A percentile compares a stretch with the other conserved stretches of the same genome.
These are phyloP conservation scores for Zygosaccharomyces sapae DNA, from an alignment of 1,139 yeast species.

Conservation along the genomic window DNA sequence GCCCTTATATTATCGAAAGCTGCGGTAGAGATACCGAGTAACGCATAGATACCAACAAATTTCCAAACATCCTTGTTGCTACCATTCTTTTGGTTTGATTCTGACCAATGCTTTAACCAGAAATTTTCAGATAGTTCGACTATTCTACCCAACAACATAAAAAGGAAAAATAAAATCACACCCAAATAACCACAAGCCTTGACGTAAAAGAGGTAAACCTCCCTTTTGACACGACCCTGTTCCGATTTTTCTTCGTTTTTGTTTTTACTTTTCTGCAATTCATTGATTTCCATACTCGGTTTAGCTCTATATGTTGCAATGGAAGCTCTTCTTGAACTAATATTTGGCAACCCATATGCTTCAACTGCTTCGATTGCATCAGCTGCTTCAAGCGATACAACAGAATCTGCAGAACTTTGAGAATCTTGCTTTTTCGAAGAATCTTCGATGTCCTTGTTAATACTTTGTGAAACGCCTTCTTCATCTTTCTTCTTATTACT, in stretches of 20 bases:
- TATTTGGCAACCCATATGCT: slow-evolving; percentile 12
- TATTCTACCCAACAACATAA: slow-evolving; percentile 44
- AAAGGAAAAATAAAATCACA: slow-evolving; percentile 44
- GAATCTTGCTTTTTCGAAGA: background rate
- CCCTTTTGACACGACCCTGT: slow-evolving; percentile 62
- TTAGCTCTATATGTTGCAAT: slow-evolving; percentile 46
- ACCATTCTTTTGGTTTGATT: slow-evolving; percentile 45
- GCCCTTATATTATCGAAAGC: slow-evolving; percentile 49
- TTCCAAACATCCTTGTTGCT: slow-evolving; percentile 44
- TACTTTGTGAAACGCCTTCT: slow-evolving; percentile 5
- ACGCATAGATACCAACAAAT: slow-evolving; percentile 58
- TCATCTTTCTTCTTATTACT: background rate
- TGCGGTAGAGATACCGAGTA: slow-evolving; percentile 53
- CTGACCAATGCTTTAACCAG: slow-evolving; percentile 63
- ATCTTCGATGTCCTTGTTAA: background rate
- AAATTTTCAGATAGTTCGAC: slow-evolving; percentile 49
- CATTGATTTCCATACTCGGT: slow-evolving; percentile 25
- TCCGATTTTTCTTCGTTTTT: slow-evolving; percentile 44
- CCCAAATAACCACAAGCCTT: slow-evolving; percentile 61
- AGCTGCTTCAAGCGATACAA: slow-evolving; percentile 6
- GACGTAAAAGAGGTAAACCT: slow-evolving; percentile 59
- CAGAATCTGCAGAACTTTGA: background rate
- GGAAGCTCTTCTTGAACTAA: slow-evolving; percentile 56
- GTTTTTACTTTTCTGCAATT: slow-evolving; percentile 36
- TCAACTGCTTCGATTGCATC: slow-evolving; percentile 15